A percentile compares a stretch with the other conserved stretches of the same genome.
Conservation (phyloP, 441 rosid species). For the Gossypium davidsonii region DNA sequence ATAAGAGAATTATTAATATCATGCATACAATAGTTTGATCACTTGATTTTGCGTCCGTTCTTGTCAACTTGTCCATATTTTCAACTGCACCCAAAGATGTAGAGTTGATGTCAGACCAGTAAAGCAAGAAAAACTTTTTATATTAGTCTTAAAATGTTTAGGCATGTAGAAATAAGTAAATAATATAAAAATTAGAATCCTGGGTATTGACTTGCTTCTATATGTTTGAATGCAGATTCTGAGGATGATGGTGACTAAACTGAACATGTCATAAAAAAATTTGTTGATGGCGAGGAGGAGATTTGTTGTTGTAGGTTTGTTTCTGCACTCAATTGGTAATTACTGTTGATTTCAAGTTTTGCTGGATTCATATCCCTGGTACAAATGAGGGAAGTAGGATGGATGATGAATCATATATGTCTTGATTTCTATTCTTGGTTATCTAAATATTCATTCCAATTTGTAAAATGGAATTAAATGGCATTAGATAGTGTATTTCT, state of each 20-base stretch:
- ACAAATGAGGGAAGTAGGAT: conserved; percentile 19
- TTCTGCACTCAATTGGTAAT: conserved; percentile 17
- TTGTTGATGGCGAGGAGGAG: conserved; percentile 14
- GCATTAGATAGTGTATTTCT: background rate
- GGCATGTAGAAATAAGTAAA: background rate
- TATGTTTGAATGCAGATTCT: conserved; percentile 53
- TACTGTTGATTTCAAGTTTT: conserved; percentile 6
- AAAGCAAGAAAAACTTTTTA: background rate
- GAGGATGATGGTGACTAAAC: conserved; percentile 73
- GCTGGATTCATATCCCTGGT: conserved; percentile 10
- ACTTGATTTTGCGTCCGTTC: background rate
- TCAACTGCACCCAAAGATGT: background rate
- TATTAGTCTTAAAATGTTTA: background rate
- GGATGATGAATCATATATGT: background rate
- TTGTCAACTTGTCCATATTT: background rate
- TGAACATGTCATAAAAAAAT: conserved; percentile 1
- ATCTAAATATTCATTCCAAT: background rate
- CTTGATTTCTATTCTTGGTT: conserved; percentile 8
- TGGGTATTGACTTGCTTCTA: conserved; percentile 2
- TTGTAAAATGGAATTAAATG: background rate
- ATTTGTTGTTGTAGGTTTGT: conserved; percentile 19
- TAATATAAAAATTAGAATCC: background rate
- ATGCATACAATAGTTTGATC: background rate
- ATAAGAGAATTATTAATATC: background rate
- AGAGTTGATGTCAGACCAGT: background rate